Conservation (phyloP, 164 flowering plant species). For the Aristolochia fimbriata region DNA sequence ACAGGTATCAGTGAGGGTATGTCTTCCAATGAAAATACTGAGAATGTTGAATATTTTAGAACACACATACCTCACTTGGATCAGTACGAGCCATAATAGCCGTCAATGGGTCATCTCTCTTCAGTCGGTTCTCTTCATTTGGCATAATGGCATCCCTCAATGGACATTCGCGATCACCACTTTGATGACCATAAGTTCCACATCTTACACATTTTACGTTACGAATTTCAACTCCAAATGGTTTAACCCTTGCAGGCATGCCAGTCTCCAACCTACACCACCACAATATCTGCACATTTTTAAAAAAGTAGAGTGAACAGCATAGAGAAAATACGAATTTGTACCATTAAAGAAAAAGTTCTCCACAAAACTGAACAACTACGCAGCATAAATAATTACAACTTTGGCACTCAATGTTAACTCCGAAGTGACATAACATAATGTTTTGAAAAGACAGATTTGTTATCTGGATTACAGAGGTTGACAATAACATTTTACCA, state of each 20-base stretch:
- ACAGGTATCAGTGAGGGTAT: no score
- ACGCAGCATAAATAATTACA: not conserved
- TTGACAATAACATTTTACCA: no score
- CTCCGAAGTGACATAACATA: no score
- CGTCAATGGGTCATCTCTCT: constrained; percentile 95
- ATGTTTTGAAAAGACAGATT: no score
- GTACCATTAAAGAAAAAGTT: no score
- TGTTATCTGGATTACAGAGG: no score
- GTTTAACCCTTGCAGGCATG: constrained; percentile 61
- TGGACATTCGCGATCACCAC: constrained; percentile 99
- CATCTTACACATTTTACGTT: constrained; percentile 95
- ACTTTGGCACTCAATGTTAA: no score
- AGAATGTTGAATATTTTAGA: no score
- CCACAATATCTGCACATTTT: not conserved
- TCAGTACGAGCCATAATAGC: constrained; percentile 76
- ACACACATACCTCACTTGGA: constrained; percentile 43
- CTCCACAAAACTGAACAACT: not conserved
- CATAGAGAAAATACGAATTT: no score
- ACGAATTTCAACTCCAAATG: constrained; percentile 89
- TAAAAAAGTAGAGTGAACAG: no score
- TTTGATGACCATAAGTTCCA: constrained; percentile 93
- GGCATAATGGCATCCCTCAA: constrained; percentile 89
- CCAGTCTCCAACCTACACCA: constrained; percentile 80
- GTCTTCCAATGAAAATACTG: no score
- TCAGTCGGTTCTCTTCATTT: constrained; percentile 79